These are phyloP conservation scores for Chaetomium sp. DNA, from an alignment of 2,329 filamentous ascomycete genomes.

Conservation along the genomic window DNA sequence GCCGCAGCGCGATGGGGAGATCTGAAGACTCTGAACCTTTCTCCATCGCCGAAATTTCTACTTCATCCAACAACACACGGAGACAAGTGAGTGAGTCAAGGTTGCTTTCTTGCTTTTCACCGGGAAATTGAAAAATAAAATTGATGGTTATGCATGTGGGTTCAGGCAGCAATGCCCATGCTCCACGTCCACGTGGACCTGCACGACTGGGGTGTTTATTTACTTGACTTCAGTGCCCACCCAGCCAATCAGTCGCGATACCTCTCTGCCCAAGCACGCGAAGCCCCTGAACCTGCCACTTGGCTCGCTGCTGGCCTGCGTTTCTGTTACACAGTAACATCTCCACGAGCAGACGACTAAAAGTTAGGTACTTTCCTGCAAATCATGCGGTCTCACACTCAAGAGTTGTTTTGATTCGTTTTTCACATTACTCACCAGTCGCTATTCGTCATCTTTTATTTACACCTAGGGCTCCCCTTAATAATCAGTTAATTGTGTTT, in stretches of 20 bases:
- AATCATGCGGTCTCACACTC: no score
- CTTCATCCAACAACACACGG: neutral
- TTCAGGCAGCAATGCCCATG: conserved; percentile 19
- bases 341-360: no score
- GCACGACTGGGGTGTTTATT: conserved; percentile 19
- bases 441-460: no score
- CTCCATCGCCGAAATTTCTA: conserved; percentile 37
- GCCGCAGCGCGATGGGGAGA: conserved; percentile 58
- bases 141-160: neutral
- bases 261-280: neutral
- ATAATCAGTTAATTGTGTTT: no score
- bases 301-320: no score
- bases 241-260: neutral
- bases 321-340: no score
- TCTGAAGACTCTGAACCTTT: conserved; percentile 47
- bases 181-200: neutral
- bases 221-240: conserved; percentile 3
- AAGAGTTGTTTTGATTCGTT: no score
- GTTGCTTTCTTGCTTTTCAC: no score
- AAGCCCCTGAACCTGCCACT: neutral
- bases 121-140: neutral
- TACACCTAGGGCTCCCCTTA: no score
- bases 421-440: no score
- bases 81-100: no score
- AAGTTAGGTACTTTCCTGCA: no score